Evolutionary conservation across 192 early-diverging fungal genomes (phyloP), one percentile per base, ranked within the genome.

Genomic region (Linnemannia schmuckeri): DNA sequence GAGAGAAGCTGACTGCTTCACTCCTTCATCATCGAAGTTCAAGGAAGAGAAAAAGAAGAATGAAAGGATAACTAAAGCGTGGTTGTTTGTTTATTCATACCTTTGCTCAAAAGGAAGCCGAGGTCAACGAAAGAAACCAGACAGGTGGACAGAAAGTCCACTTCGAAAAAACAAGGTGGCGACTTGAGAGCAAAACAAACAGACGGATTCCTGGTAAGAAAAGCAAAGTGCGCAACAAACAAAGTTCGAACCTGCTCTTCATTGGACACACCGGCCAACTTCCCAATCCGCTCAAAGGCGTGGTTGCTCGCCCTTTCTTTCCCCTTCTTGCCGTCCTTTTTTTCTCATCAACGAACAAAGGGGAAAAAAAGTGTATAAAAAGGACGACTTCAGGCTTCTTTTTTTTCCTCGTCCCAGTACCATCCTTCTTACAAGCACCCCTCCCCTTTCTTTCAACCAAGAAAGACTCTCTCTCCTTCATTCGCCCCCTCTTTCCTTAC

Each of bases 401-500:
- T 80, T 72, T 12, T 47, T 30, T 74, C 78, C 71, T 80, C 66
- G 78, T 80, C 78, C 52, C 46, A 33, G 72, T 73, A 80, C 78
- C 78, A 72, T 80, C 73, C 55, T 70, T 44, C 55, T 33, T 17
- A 22, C 15, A 33, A 38, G 33, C n/a, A 27, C 44, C 73, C 38
- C 49, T 72, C 72, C 68, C 52, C 22, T 30, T 70, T 35, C 33
- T 69, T 69, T 81, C 42, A 35, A 38, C 10, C 2, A 41, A 33
- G 33, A 57, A 37, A 46, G 46, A 13, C 24, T 17, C 57, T 20
- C 47, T 41, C 35, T 46, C 40, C 55, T 46, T 44, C 30, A 10
- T 54, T 30, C 40, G 5, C 30, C 40, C 27, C 49, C 70, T 4
- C 24, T 4, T 24, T n/a, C 78, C 0, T 55, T 5, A n/a, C 54